phyloP scores from a whole-genome alignment of 345 rosid species.

The Brassica rapa region DNA sequence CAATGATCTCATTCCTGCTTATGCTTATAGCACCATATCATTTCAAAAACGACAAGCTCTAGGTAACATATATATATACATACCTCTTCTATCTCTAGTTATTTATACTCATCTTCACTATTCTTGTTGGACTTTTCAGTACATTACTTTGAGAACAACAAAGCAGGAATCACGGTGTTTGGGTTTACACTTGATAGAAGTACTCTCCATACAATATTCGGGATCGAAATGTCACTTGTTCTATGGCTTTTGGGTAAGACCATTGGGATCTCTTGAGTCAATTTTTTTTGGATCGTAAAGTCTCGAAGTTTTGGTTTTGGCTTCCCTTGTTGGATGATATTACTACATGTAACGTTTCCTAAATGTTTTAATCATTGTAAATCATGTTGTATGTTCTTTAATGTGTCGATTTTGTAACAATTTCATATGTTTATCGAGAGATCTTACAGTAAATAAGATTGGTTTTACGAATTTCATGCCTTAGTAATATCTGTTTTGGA shows the following conservation, averaged over 20 bases:
- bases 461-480: background rate
- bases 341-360: slow-evolving; percentile 17
- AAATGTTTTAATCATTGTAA: slow-evolving; percentile 10
- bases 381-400: slow-evolving; percentile 25
- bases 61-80: slow-evolving; percentile 48
- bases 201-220: slow-evolving; percentile 82
- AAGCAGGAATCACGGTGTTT: slow-evolving; percentile 81
- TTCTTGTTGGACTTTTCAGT: slow-evolving; percentile 45
- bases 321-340: slow-evolving; percentile 26
- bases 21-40: slow-evolving; percentile 73
- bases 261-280: slow-evolving; percentile 58
- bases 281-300: slow-evolving; percentile 18
- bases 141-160: slow-evolving; percentile 87
- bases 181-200: slow-evolving; percentile 80
- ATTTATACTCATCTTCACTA: background rate
- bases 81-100: background rate
- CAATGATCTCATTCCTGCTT: slow-evolving; percentile 63
- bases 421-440: slow-evolving; percentile 15
- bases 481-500: background rate
- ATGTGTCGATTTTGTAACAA: slow-evolving; percentile 8
- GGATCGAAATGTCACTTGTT: slow-evolving; percentile 82
- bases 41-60: slow-evolving; percentile 92
- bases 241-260: slow-evolving; percentile 94
- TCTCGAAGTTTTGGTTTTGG: slow-evolving; percentile 12
- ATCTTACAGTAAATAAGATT: slow-evolving; percentile 26